Base-by-base conservation (phyloP, 495 filamentous ascomycete genomes). In the Penicillium steckii region DNA sequence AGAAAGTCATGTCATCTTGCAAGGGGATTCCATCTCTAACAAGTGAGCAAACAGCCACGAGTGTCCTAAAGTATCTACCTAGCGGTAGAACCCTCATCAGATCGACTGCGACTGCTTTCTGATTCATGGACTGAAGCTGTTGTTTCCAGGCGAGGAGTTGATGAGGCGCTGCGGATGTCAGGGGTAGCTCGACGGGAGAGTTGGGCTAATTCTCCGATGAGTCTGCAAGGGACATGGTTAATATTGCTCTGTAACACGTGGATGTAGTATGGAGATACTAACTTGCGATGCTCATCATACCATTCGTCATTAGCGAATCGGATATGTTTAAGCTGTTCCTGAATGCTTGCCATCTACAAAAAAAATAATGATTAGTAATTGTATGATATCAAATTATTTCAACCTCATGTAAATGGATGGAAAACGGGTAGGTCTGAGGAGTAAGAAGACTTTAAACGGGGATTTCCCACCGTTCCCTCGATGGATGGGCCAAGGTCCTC, bases 401-500 rank as follows among this genome's bases (percentile, higher is more conserved):
- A 38, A 46, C 18, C 50, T 73, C 62, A 68, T 57, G 57, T 64
- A 52, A 70, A 71, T 50, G 66, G 67, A 57, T 66, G 69, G 50
- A 66, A 70, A 57, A 52, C 48, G 47, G 67, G 63, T 45, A 73
- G 60, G 51, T 58, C 48, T 58, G 67, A 70, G 57, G 59, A 70
- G 49, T 52, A 65, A 55, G 67, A 67, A 41, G 54, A 48, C 50
- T 62, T 62, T 50, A 66, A 67, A 71, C 67, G 68, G 68, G 74
- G 74, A 69, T 64, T 46, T 67, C 76, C 72, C 73, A 79, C 76
- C 73, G 73, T 75, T 76, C 76, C 76, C 72, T 79, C 69, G 61
- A 79, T 77, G 56, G 72, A 76, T 72, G 74, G 70, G 64, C 76
- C 74, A 67, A 77, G 70, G 62, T 77, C 69, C 74, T 79, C 74